These are phyloP conservation scores for Madurella fahalii DNA, from an alignment of 2,329 filamentous ascomycete genomes.

Conservation along the genomic window DNA sequence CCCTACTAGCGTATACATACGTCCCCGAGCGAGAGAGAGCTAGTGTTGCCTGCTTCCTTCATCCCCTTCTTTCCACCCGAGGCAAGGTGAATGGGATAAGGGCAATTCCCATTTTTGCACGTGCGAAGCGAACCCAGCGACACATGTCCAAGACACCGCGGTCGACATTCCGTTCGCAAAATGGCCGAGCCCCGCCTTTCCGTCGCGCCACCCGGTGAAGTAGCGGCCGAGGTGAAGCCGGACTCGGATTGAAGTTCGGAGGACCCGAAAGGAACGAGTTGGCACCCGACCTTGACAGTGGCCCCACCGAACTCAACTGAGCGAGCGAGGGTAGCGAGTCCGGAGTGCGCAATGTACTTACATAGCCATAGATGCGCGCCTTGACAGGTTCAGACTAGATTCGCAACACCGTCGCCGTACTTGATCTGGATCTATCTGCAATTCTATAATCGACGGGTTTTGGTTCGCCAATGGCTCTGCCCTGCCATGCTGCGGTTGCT, in stretches of 20 bases:
- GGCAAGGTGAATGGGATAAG: not conserved
- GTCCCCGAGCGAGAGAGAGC: not conserved
- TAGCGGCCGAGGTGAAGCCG: not conserved
- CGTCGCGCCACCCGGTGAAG: conserved; percentile 1
- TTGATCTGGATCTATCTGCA: not conserved
- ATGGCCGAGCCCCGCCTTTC: not conserved
- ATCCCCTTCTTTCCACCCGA: not conserved
- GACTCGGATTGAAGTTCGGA: too few relatives aligned
- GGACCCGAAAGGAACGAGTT: too few relatives aligned
- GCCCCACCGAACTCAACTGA: too few relatives aligned
- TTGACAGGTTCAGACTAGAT: too few relatives aligned
- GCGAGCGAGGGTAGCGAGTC: too few relatives aligned
- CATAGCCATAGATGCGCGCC: too few relatives aligned
- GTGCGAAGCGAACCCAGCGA: not conserved
- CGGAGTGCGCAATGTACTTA: too few relatives aligned
- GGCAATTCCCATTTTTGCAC: not conserved
- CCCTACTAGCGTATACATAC: too few relatives aligned
- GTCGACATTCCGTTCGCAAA: not conserved
- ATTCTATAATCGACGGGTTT: not conserved
- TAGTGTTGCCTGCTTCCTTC: not conserved
- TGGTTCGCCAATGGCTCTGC: conserved; percentile 4
- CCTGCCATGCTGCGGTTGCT: not conserved
- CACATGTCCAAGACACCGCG: too few relatives aligned
- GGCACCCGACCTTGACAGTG: too few relatives aligned
- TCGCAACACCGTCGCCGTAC: not conserved